These are phyloP conservation scores for Cryptomeria japonica DNA, from an alignment of 75 land plant species.

Conservation along the genomic window DNA sequence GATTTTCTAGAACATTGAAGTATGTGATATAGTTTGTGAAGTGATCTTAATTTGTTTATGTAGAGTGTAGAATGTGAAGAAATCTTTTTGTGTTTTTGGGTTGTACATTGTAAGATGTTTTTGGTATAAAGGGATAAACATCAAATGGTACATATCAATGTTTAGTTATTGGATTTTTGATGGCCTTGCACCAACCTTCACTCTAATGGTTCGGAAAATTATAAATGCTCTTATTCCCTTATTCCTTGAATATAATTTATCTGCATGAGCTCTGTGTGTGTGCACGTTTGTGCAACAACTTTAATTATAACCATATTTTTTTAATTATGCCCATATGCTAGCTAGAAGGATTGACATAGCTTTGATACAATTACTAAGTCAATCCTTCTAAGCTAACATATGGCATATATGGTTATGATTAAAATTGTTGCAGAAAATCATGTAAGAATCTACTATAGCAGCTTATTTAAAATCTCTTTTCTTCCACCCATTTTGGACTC, in stretches of 20 bases:
- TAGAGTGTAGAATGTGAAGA: neutral
- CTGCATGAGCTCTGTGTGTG: neutral
- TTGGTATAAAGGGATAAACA: neutral
- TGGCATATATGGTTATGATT: too few relatives aligned
- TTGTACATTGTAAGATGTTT: neutral
- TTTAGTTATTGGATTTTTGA: too few relatives aligned
- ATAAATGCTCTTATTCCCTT: neutral
- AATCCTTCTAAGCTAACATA: too few relatives aligned
- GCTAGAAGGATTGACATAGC: too few relatives aligned
- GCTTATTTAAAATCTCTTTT: too few relatives aligned
- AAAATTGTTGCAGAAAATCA: too few relatives aligned
- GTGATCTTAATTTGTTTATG: neutral
- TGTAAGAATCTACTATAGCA: too few relatives aligned
- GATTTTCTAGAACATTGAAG: neutral
- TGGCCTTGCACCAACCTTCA: neutral
- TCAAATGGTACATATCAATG: neutral
- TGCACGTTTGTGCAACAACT: too few relatives aligned
- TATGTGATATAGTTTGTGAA: neutral
- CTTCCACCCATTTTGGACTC: too few relatives aligned
- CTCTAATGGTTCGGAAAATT: neutral
- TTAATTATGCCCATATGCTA: too few relatives aligned
- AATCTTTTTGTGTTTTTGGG: neutral
- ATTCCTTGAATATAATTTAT: neutral
- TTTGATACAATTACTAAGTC: too few relatives aligned
- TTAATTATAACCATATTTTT: too few relatives aligned